These are phyloP conservation scores for Chenopodium formosanum DNA, from an alignment of 148 eudicot genomes.

Conservation along the genomic window DNA sequence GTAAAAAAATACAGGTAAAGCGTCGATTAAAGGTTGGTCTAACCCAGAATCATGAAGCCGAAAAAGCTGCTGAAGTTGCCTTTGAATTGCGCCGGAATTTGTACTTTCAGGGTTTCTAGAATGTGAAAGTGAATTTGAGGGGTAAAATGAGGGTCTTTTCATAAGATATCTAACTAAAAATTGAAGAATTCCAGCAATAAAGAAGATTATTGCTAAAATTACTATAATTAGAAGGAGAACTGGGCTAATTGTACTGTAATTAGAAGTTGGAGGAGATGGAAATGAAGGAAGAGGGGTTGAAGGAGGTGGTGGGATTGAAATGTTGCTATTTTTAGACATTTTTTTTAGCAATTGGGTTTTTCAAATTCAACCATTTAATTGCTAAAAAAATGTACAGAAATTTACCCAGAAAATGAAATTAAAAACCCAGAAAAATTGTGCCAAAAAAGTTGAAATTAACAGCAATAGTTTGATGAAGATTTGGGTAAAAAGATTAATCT, in stretches of 20 bases:
- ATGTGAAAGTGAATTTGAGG: constrained; percentile 39
- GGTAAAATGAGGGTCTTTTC: constrained; percentile 43
- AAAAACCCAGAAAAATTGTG: background rate
- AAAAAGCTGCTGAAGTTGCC: constrained; percentile 57
- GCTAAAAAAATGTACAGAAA: background rate
- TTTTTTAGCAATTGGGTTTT: constrained; percentile 17
- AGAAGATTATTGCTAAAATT: constrained; percentile 46
- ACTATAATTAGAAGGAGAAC: constrained; percentile 42
- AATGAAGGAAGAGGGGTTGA: constrained; percentile 30
- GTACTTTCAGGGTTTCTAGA: constrained; percentile 32
- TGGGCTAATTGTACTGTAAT: constrained; percentile 47
- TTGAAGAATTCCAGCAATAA: constrained; percentile 51
- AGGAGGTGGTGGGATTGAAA: constrained; percentile 27
- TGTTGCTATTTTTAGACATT: constrained; percentile 31
- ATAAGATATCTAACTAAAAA: constrained; percentile 43
- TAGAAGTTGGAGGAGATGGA: constrained; percentile 14
- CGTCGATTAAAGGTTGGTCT: constrained; percentile 48
- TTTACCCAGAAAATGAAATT: background rate
- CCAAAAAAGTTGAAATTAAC: background rate
- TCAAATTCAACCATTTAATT: constrained; percentile 16
- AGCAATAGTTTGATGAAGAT: background rate
- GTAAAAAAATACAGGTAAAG: constrained; percentile 46
- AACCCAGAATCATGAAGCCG: constrained; percentile 52
- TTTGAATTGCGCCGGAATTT: constrained; percentile 43
- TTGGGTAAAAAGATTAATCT: constrained; percentile 18